These are phyloP conservation scores for Fusarium annulatum DNA, from an alignment of 2,329 filamentous ascomycete genomes.

Conservation along the genomic window DNA sequence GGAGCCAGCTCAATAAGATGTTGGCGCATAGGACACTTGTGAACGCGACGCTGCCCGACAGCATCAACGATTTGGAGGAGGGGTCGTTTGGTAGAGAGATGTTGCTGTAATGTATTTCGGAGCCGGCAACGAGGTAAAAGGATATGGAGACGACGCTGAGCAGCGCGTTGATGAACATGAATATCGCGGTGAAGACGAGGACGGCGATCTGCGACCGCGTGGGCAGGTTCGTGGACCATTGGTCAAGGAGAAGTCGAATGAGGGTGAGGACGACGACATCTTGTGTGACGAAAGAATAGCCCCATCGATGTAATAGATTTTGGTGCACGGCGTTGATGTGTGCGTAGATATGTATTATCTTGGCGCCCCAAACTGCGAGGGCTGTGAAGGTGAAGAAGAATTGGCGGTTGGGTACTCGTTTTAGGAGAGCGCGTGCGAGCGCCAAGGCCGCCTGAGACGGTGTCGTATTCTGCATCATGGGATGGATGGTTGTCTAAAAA, in stretches of 20 bases:
- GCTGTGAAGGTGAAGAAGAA: constrained; percentile 49
- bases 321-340: constrained; percentile 45
- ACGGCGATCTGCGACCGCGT: constrained; percentile 18
- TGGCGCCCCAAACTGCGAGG: constrained; percentile 48
- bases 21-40: constrained; percentile 25
- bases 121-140: constrained; percentile 49
- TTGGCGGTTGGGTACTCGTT: constrained; percentile 44
- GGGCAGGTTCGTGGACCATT: constrained; percentile 31
- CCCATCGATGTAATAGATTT: constrained; percentile 25
- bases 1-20: constrained; percentile 38
- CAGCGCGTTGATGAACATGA: constrained; percentile 29
- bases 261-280: constrained; percentile 48
- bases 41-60: constrained; percentile 47
- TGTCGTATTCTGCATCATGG: not conserved
- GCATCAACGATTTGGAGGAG: constrained; percentile 46
- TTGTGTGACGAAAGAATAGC: constrained; percentile 50
- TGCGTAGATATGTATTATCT: constrained; percentile 48
- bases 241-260: constrained; percentile 48
- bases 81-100: constrained; percentile 47
- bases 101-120: constrained; percentile 52
- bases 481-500: not conserved
- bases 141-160: constrained; percentile 37
- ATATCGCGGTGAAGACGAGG: constrained; percentile 8
- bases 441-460: not conserved
- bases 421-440: constrained; percentile 1